These are phyloP conservation scores for Nigrograna mackinnonii DNA, from an alignment of 2,329 filamentous ascomycete species.

Conservation along the genomic window DNA sequence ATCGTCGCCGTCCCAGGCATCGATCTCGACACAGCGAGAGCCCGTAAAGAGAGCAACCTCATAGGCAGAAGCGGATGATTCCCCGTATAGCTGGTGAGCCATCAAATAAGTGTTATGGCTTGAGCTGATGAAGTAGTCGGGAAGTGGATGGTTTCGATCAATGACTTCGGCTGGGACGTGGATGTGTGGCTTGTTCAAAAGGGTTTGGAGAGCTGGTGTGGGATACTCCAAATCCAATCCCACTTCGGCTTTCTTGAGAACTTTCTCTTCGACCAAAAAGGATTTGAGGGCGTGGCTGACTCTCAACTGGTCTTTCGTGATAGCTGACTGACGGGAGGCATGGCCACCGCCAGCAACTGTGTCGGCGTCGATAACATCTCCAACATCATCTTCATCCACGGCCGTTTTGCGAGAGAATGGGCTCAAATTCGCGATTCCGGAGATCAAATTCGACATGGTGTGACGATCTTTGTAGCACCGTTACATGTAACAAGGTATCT, in stretches of 20 bases:
- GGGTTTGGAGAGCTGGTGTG: conserved; percentile 50
- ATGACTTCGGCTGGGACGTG: conserved; percentile 58
- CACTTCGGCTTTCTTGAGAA: conserved; percentile 54
- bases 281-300: conserved; percentile 63
- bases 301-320: conserved; percentile 58
- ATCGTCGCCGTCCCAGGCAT: conserved; percentile 70
- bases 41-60: conserved; percentile 64
- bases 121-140: conserved; percentile 73
- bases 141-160: conserved; percentile 63
- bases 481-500: too few species aligned
- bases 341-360: conserved; percentile 64
- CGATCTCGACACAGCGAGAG: conserved; percentile 73
- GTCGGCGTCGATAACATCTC: conserved; percentile 54
- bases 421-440: conserved; percentile 35
- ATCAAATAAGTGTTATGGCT: conserved; percentile 75
- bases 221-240: conserved; percentile 50
- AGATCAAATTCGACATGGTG: conserved; percentile 37
- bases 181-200: conserved; percentile 63
- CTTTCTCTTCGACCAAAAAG: conserved; percentile 57
- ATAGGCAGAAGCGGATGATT: conserved; percentile 66
- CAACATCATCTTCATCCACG: conserved; percentile 56
- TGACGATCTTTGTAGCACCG: background rate
- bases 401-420: conserved; percentile 31
- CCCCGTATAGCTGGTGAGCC: conserved; percentile 70
- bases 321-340: conserved; percentile 51